These are phyloP conservation scores for Lasiodiplodia sp. DNA, from an alignment of 2,329 filamentous ascomycete genomes.

Conservation along the genomic window DNA sequence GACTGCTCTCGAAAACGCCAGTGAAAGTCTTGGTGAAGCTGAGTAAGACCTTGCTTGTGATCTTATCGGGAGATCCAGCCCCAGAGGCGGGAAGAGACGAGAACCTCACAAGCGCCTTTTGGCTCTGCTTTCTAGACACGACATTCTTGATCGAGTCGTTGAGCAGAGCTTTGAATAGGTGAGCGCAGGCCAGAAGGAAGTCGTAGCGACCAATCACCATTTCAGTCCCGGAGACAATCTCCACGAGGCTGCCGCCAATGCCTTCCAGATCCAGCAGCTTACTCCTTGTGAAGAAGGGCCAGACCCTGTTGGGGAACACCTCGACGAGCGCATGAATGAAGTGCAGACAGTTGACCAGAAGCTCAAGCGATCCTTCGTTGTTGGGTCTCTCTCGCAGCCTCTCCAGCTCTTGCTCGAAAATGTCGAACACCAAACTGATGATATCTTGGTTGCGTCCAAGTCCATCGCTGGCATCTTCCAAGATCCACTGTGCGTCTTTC, in stretches of 20 bases:
- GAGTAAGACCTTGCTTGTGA: constrained; percentile 73
- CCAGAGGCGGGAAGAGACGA: constrained; percentile 59
- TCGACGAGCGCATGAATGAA: constrained; percentile 78
- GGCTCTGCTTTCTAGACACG: constrained; percentile 68
- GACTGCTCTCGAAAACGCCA: constrained; percentile 84
- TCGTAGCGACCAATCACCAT: constrained; percentile 77
- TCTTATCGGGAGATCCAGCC: constrained; percentile 79
- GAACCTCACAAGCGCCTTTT: constrained; percentile 60
- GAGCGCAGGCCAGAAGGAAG: constrained; percentile 76
- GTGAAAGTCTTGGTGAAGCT: constrained; percentile 78
- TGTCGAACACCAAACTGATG: constrained; percentile 80
- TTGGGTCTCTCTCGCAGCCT: constrained; percentile 61
- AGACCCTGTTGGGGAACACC: constrained; percentile 81
- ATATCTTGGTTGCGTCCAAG: constrained; percentile 71
- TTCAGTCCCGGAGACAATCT: constrained; percentile 83
- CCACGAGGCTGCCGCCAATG: constrained; percentile 76
- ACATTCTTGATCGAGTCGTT: constrained; percentile 76
- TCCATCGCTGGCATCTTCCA: constrained; percentile 59
- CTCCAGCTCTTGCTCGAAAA: constrained; percentile 74
- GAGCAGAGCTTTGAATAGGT: constrained; percentile 76
- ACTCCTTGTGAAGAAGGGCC: constrained; percentile 87
- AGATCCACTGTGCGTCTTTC: constrained; percentile 52
- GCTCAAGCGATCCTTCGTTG: constrained; percentile 67
- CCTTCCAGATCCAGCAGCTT: constrained; percentile 79
- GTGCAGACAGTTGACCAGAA: constrained; percentile 78